Evolutionary conservation across 2,329 filamentous ascomycete species (phyloP), one percentile per base, ranked within the genome.

Genomic region (Aureobasidium sp.): DNA sequence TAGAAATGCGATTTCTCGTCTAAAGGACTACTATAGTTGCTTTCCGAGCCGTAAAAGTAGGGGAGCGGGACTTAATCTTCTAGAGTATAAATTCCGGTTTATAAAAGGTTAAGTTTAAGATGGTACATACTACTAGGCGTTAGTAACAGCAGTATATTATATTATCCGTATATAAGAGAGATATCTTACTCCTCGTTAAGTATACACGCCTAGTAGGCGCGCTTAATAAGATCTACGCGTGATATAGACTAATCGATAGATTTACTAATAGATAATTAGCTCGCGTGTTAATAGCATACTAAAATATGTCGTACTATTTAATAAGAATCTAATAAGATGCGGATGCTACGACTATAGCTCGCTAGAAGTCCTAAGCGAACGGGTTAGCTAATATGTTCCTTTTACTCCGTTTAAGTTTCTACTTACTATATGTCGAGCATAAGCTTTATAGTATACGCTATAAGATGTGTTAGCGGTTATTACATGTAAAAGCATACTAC

Each of bases 171-270:
- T 8, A 25, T n/a, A 13, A 11, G 3, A 27, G 21, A 11, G 5
- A 29, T 35, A 17, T 62, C 74, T 60, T 73, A 81, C 78, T 78
- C 79, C 65, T 82, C 80, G 68, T 78, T 78, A 38, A 83, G 76
- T 9, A 78, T 78, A 64, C 81, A 84, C 64, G 81, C 78, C 82
- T 82, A 84, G 62, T 81, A 84, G 1, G 74, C 73, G 60, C 81
- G 76, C 61, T 81, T 79, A 23, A 82, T 74, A n/a, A 82, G 70
- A 65, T 83, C 79, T 15, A 75, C 78, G 46, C 73, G 74, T 5
- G 74, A 69, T 1, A 78, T 77, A 21, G 74, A 70, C 70, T 81
- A 76, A 62, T 79, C 77, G 29, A 77, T 73, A 0, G 73, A 60
- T 46, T 70, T 66, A 61, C 67, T 68, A 57, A 21, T 6, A 10